These are phyloP conservation scores for Neofusicoccum sp. DNA, from an alignment of 2,329 filamentous ascomycete species.

Conservation along the genomic window DNA sequence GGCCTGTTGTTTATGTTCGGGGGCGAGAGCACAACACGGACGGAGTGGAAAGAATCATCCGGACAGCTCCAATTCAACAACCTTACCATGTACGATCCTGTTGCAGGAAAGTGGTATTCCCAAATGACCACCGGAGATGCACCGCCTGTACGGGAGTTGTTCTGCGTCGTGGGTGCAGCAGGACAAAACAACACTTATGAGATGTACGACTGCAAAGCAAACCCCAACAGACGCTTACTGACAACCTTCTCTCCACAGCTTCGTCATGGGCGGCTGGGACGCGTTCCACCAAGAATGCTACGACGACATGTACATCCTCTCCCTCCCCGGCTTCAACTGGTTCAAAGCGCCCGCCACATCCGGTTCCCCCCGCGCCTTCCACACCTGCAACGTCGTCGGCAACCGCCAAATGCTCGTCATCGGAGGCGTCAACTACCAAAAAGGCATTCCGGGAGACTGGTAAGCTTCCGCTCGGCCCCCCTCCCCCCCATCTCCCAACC, in stretches of 20 bases:
- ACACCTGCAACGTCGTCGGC: slow-evolving; percentile 4
- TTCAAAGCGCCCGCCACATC: neutral
- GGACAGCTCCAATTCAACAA: neutral
- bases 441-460: neutral
- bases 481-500: too few species aligned
- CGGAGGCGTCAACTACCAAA: neutral
- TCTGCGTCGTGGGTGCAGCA: neutral
- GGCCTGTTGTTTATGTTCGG: neutral
- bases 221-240: neutral
- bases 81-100: neutral
- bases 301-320: slow-evolving; percentile 11
- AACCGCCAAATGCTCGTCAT: slow-evolving; percentile 9
- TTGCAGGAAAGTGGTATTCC: neutral
- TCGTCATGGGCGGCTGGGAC: slow-evolving; percentile 1
- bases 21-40: neutral
- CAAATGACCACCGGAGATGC: neutral
- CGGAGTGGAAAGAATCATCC: neutral
- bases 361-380: neutral
- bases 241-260: neutral
- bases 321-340: slow-evolving; percentile 12
- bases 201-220: neutral
- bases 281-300: neutral
- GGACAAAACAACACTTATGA: slow-evolving; percentile 3
- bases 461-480: neutral
- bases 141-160: neutral